Conservation (phyloP, 2,329 filamentous ascomycete genomes). For the Dactylellina sp. region DNA sequence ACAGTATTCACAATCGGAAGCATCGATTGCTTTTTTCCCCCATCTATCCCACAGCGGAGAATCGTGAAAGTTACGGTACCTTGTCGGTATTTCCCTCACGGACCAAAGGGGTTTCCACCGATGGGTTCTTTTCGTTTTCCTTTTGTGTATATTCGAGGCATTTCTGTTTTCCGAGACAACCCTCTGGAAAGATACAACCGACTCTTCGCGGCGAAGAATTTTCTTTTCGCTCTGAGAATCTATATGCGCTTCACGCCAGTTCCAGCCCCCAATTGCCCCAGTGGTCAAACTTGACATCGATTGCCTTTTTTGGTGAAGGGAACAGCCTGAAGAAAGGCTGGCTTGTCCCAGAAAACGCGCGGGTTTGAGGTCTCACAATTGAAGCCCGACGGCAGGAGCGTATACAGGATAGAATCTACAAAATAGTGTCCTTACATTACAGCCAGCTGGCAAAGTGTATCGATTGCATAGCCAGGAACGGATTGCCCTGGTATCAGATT, state of each 20-base stretch:
- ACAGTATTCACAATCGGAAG: slow-evolving; percentile 14
- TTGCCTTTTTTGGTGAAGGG: slow-evolving; percentile 41
- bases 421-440: slow-evolving; percentile 28
- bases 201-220: slow-evolving; percentile 33
- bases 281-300: slow-evolving; percentile 27
- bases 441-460: slow-evolving; percentile 35
- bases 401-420: slow-evolving; percentile 12
- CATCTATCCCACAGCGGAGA: slow-evolving; percentile 1
- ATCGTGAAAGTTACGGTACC: background rate
- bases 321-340: slow-evolving; percentile 50
- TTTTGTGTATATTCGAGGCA: slow-evolving; percentile 42
- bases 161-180: slow-evolving; percentile 55
- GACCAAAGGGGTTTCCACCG: slow-evolving; percentile 26
- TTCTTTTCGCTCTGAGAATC: slow-evolving; percentile 32
- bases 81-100: slow-evolving; percentile 37
- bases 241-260: slow-evolving; percentile 40
- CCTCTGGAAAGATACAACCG: slow-evolving; percentile 27
- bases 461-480: slow-evolving; percentile 41
- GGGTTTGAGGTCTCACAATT: slow-evolving; percentile 34
- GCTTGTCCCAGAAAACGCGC: slow-evolving; percentile 22
- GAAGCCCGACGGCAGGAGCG: slow-evolving; percentile 9
- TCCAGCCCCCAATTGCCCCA: slow-evolving; percentile 34
- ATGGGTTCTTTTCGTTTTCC: slow-evolving; percentile 7
- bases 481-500: slow-evolving; percentile 39
- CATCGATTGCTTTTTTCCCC: slow-evolving; percentile 9